A percentile compares a stretch with the other conserved stretches of the same genome.
phyloP scores from a whole-genome alignment of 179 eudicot species.

The Amaranthus tricolor region DNA sequence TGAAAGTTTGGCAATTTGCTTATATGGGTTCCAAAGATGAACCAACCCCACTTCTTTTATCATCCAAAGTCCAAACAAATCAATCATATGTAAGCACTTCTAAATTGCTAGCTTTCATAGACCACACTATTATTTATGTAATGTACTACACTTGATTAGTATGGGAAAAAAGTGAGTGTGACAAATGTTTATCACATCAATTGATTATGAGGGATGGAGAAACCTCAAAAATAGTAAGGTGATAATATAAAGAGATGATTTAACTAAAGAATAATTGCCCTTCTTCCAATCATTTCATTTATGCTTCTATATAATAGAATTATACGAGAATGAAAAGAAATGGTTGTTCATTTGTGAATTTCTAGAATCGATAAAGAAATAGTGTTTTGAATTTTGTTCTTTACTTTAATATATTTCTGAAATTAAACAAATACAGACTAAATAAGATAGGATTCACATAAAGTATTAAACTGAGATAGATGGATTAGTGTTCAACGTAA shows the following conservation, averaged over 20 bases:
- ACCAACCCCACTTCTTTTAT: not conserved
- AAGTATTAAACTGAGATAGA: no score
- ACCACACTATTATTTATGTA: not conserved
- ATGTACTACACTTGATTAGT: no score
- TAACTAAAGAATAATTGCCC: slow-evolving; percentile 7
- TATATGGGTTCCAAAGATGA: not conserved
- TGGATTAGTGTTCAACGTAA: no score
- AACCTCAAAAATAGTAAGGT: not conserved
- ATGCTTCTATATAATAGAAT: not conserved
- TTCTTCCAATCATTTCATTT: slow-evolving; percentile 8
- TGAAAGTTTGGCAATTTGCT: slow-evolving; percentile 12
- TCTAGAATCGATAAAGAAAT: no score
- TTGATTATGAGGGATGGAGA: slow-evolving; percentile 11
- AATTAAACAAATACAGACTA: no score
- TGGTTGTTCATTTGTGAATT: not conserved
- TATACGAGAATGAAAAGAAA: not conserved
- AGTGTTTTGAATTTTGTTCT: no score
- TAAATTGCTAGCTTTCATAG: not conserved
- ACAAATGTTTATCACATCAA: slow-evolving; percentile 16
- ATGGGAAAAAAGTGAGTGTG: not conserved
- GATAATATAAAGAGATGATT: not conserved
- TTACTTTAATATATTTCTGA: no score
- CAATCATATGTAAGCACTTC: slow-evolving; percentile 7
- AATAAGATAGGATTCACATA: no score
- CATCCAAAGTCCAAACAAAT: not conserved